Evolutionary conservation across 139 green algal genomes (phyloP), one percentile per base, ranked within the genome.

Genomic region (Mesotaenium endlicherianum): DNA sequence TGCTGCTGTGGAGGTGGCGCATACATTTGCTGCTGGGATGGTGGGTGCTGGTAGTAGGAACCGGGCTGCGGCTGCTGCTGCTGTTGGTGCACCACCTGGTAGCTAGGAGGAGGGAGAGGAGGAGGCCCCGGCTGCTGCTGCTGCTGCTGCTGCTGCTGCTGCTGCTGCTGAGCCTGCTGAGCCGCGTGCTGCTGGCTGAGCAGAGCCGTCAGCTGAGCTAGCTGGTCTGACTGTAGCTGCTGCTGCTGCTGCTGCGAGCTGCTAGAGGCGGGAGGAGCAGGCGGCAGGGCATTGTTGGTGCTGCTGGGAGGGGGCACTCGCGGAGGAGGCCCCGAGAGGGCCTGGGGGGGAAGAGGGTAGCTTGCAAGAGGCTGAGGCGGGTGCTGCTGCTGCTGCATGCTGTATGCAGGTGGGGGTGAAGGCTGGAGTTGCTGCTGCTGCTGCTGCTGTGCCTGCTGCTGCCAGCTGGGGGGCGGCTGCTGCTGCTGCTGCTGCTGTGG

Each of bases 401-500:
- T n/a, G n/a, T n/a, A n/a, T n/a, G n/a, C n/a, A n/a, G n/a, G n/a
- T n/a, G n/a, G n/a, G n/a, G n/a, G n/a, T n/a, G n/a, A n/a, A n/a
- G n/a, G n/a, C n/a, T n/a, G n/a, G n/a, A n/a, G n/a, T n/a, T n/a
- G n/a, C n/a, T n/a, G n/a, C n/a, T n/a, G n/a, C n/a, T n/a, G n/a
- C n/a, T n/a, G 75, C 75, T 84, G 77, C 70, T 85, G 68, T 85
- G 68, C 4, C 30, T 85, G 77, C 38, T 85, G 77, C 47, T 83
- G 75, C 5, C 6, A 8, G 34, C 5, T 38, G 16, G 11, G 17
- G 31, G 14, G 39, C 70, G 8, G 71, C 71, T 80, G 71, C 71
- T 80, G 71, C 39, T 80, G 71, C 36, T 80, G 71, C 71, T 83
- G 8, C 16, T 83, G 70, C 8, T 79, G 70, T 53, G 70, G n/a